Conservation (phyloP, 2,329 filamentous ascomycete genomes). For the Rhinocladiella similis region DNA sequence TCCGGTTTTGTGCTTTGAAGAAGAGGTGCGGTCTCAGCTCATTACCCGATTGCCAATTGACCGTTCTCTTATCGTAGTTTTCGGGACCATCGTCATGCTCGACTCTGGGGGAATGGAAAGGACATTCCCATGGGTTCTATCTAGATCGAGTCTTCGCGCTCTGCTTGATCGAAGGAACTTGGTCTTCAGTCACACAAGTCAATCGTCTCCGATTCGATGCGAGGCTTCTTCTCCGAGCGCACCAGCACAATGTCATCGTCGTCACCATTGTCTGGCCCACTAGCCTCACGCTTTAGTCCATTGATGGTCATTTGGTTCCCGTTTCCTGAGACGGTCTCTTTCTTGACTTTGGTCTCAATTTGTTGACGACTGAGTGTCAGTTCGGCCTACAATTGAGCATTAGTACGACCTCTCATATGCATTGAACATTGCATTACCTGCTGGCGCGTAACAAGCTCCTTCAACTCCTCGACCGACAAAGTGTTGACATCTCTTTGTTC, state of each 20-base stretch:
- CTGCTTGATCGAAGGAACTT: not conserved
- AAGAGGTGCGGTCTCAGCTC: no score
- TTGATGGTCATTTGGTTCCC: not conserved
- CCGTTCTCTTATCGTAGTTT: no score
- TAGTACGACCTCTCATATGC: no score
- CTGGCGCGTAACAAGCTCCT: constrained; percentile 28
- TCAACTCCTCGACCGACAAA: constrained; percentile 29
- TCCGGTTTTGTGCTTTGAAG: no score
- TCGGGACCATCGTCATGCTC: no score
- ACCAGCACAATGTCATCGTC: constrained; percentile 4
- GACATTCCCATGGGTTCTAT: no score
- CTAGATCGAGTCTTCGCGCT: not conserved
- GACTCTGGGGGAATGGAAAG: no score
- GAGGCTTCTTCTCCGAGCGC: constrained; percentile 1
- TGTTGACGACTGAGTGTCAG: not conserved
- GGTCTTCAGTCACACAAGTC: constrained; percentile 7
- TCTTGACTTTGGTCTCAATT: constrained; percentile 3
- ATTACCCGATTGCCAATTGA: no score
- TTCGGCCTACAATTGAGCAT: no score
- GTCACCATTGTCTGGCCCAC: not conserved
- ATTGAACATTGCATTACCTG: constrained; percentile 12
- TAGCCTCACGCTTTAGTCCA: constrained; percentile 4
- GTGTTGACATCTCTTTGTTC: constrained; percentile 29
- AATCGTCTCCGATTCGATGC: not conserved
- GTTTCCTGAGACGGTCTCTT: not conserved